Percentiles rank a stretch among this genome's conserved stretches.
phyloP scores from a whole-genome alignment of 768 basidiomycete genomes.

The Amanita rimosa region DNA sequence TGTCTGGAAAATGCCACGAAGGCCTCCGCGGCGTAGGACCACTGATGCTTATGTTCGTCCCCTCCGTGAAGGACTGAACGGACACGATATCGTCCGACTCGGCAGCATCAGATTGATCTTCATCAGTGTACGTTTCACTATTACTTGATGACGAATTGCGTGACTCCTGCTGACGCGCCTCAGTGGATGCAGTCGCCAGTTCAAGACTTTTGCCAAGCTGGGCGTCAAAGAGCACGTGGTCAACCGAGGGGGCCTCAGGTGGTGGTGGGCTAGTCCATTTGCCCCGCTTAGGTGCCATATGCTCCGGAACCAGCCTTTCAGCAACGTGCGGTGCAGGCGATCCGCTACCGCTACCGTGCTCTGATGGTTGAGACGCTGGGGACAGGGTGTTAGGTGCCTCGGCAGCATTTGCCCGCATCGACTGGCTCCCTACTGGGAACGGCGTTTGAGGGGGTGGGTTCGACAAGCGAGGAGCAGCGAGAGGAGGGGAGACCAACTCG shows the following conservation, averaged over 20 bases:
- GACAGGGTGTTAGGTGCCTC: conserved; percentile 36
- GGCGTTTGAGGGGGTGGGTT: conserved; percentile 60
- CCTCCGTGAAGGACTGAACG: conserved; percentile 54
- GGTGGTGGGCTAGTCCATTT: conserved; percentile 86
- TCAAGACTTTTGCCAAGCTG: conserved; percentile 55
- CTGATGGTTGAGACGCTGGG: conserved; percentile 40
- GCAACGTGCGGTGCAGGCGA: conserved; percentile 15
- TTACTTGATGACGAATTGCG: conserved; percentile 47
- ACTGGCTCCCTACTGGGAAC: conserved; percentile 54
- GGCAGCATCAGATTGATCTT: conserved; percentile 49
- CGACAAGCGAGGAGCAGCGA: conserved; percentile 27
- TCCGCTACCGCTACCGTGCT: conserved; percentile 25
- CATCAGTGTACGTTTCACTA: conserved; percentile 58
- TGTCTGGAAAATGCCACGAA: conserved; percentile 33
- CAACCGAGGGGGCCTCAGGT: conserved; percentile 57
- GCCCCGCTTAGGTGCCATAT: conserved; percentile 71
- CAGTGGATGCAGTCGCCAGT: conserved; percentile 54
- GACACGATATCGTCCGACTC: conserved; percentile 66
- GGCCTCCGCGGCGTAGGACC: conserved; percentile 29
- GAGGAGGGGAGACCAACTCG: conserved; percentile 39
- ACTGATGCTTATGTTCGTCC: conserved; percentile 15
- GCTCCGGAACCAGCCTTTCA: conserved; percentile 45
- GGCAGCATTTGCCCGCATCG: conserved; percentile 36
- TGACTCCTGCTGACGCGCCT: conserved; percentile 42
- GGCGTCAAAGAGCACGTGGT: conserved; percentile 56